Percentiles rank a stretch among this genome's conserved stretches.
These are phyloP conservation scores for Collybia sp. DNA, from an alignment of 768 basidiomycete genomes.

Conservation along the genomic window DNA sequence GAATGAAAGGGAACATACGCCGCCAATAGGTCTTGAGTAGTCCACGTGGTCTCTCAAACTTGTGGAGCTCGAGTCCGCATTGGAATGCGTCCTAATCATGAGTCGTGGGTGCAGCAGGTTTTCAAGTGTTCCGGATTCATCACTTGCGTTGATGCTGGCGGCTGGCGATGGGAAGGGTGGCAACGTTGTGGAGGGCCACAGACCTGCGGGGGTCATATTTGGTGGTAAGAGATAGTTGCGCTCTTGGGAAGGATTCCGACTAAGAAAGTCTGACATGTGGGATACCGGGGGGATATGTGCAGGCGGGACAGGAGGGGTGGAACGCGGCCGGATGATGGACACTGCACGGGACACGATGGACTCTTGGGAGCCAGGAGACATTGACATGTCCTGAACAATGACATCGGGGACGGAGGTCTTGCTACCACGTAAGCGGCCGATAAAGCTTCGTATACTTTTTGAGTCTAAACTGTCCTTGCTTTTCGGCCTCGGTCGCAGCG, in stretches of 20 bases:
- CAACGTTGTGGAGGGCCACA: conserved; percentile 21
- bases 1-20: conserved; percentile 1
- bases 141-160: conserved; percentile 9
- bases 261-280: no score
- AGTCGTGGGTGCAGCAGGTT: conserved; percentile 25
- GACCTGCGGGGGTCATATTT: conserved; percentile 1
- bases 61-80: conserved; percentile 21
- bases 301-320: not conserved
- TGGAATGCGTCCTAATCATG: conserved; percentile 10
- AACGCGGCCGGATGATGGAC: not conserved
- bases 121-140: conserved; percentile 22
- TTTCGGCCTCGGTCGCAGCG: not conserved
- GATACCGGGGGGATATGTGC: not conserved
- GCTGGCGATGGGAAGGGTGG: conserved; percentile 21
- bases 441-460: not conserved
- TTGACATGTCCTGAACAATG: not conserved
- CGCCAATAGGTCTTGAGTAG: conserved; percentile 16
- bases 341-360: not conserved
- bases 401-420: not conserved
- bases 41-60: conserved; percentile 36
- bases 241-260: no score
- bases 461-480: not conserved
- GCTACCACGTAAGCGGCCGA: not conserved
- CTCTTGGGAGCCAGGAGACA: not conserved
- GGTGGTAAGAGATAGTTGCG: not conserved